Base-by-base conservation (phyloP, 1,139 yeast genomes). In the Wickerhamomyces sp. region DNA sequence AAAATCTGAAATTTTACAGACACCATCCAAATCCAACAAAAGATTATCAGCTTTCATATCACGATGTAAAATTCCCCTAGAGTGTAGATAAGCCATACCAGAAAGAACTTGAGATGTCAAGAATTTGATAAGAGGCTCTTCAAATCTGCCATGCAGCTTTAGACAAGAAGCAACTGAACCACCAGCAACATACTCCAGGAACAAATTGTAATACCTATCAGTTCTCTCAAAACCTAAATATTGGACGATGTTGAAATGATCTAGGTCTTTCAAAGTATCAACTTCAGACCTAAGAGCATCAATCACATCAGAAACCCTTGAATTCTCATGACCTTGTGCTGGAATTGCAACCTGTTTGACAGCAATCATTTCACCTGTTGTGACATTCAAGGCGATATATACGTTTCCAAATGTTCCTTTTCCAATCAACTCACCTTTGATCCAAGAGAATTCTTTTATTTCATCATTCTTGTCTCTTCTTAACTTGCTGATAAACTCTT, bases 281-380 rank as follows among this genome's bases (percentile, higher is more conserved):
- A 94, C 96, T 65, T 94, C 99, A 5, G 91, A 85, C 57, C 84
- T 84, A 41, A 93, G 70, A 0, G 97, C 96, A 46, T 84, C 93
- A 42, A 89, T 77, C 1, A 86, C 88, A 47, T 81, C 90, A 8
- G 63, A 63, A 37, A 67, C 65, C 42, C 75, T 77, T 43, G 68
- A 68, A 45, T 72, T 79, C 13, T 67, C 65, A 14, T 71, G 63
- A 27, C 72, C 67, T 41, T 66, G 71, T 40, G 61, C 57, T 1
- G 89, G 84, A 6, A 85, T 85, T 8, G 78, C 81, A 6, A 93
- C 97, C 63, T 94, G 99, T 61, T 94, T 94, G 1, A 94, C 99
- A 0, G 99, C 99, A 68, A 94, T 83, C 96, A 94, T 91, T 59
- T 94, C 99, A 46, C 99, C 98, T 0, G 96, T 90, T 1, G 98